A percentile compares a stretch with the other conserved stretches of the same genome.
phyloP scores from a whole-genome alignment of 495 filamentous ascomycete species.

The Penicillium arizonense region DNA sequence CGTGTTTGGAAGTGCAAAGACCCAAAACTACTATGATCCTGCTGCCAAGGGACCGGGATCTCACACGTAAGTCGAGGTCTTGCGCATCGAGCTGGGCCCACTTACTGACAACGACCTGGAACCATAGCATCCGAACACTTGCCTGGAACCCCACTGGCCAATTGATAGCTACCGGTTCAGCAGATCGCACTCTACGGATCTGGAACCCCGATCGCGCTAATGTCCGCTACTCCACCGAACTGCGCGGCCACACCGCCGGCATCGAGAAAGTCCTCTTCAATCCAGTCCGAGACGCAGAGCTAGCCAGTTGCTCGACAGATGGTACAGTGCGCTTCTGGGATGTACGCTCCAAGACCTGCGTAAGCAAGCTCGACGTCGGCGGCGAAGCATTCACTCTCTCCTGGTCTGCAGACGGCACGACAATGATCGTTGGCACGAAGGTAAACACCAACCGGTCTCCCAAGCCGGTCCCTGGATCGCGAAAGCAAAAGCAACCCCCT shows the following conservation, averaged over 20 bases:
- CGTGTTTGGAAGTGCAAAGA: conserved; percentile 56
- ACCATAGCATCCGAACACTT: conserved; percentile 62
- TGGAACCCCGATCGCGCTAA: conserved; percentile 89
- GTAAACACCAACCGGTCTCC: conserved; percentile 38
- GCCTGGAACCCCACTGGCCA: conserved; percentile 88
- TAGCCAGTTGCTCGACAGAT: conserved; percentile 82
- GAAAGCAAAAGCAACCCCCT: neutral
- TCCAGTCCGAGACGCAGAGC: conserved; percentile 80
- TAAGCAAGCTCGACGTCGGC: conserved; percentile 76
- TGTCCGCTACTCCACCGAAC: conserved; percentile 78
- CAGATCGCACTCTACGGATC: conserved; percentile 79
- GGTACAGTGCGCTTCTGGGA: conserved; percentile 93
- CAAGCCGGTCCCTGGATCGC: too few relatives aligned
- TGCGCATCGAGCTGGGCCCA: neutral
- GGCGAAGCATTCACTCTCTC: conserved; percentile 80
- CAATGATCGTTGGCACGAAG: conserved; percentile 81
- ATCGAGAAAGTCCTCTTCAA: conserved; percentile 92
- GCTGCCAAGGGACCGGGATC: conserved; percentile 47
- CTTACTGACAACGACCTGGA: conserved; percentile 7
- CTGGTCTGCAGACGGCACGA: conserved; percentile 85
- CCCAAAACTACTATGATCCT: conserved; percentile 63
- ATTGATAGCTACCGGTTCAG: conserved; percentile 81
- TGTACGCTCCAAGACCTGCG: conserved; percentile 74
- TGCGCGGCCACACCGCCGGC: conserved; percentile 71
- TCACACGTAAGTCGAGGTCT: conserved; percentile 45